Conservation (phyloP, 2,329 filamentous ascomycete species). For the Botryotinia globosa region DNA sequence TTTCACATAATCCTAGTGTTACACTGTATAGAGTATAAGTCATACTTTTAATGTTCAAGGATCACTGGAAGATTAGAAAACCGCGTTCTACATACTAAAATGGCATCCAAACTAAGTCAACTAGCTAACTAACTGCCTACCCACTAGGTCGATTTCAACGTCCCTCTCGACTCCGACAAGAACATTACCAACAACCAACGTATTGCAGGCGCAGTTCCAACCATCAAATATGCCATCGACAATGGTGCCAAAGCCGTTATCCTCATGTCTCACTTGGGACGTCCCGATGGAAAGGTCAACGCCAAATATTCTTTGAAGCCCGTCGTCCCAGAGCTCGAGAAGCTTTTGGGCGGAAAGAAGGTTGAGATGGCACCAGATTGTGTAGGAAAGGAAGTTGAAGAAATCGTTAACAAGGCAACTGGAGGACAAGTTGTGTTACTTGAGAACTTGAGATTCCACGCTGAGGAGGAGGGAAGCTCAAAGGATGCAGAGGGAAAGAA, state of each 20-base stretch:
- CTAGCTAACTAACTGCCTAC: conserved; percentile 28
- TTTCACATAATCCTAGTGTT: not conserved
- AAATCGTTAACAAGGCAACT: conserved; percentile 77
- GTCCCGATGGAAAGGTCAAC: conserved; percentile 86
- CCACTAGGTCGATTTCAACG: conserved; percentile 95
- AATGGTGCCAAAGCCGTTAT: conserved; percentile 88
- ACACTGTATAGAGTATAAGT: no score
- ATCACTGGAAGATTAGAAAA: not conserved
- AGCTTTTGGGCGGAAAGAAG: conserved; percentile 71
- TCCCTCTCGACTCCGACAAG: conserved; percentile 88
- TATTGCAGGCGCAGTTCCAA: conserved; percentile 91
- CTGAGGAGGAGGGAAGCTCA: conserved; percentile 94
- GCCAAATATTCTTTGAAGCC: conserved; percentile 93
- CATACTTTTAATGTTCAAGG: not conserved
- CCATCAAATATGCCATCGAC: conserved; percentile 91
- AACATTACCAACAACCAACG: conserved; percentile 98
- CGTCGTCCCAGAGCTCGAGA: conserved; percentile 87
- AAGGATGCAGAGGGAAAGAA: conserved; percentile 96
- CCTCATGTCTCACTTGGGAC: conserved; percentile 98
- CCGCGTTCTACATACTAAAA: not conserved
- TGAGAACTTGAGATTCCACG: conserved; percentile 97
- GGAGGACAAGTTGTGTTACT: conserved; percentile 83
- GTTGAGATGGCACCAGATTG: conserved; percentile 89
- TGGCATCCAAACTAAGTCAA: conserved; percentile 9
- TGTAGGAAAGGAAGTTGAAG: conserved; percentile 87